A percentile compares a stretch with the other conserved stretches of the same genome.
Conservation (phyloP, 306 rosid species). For the Cajanus cajan region DNA sequence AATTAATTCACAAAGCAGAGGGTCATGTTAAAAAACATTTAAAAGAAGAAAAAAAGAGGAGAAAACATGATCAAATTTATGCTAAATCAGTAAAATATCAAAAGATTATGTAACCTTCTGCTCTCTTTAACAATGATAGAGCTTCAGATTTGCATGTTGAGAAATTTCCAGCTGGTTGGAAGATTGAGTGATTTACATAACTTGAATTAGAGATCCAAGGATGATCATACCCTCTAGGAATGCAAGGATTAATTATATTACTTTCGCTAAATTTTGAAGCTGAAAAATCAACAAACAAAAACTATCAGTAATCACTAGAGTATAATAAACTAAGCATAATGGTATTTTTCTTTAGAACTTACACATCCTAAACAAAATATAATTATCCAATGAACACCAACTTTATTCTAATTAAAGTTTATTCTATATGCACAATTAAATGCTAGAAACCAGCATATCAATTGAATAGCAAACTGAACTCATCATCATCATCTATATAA, state of each 20-base stretch:
- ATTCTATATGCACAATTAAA: background rate
- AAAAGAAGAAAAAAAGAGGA: background rate
- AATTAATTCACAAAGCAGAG: background rate
- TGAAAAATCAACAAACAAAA: constrained; percentile 27
- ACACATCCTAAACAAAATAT: background rate
- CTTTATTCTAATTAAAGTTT: background rate
- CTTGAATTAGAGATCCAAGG: constrained; percentile 34
- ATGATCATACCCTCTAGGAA: constrained; percentile 50
- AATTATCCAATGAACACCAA: background rate
- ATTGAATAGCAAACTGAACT: background rate
- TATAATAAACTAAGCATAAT: background rate
- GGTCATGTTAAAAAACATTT: background rate
- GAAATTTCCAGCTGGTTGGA: constrained; percentile 50
- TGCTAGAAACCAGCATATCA: background rate
- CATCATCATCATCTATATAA: background rate
- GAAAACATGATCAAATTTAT: background rate
- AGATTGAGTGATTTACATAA: constrained; percentile 10
- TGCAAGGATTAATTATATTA: constrained; percentile 38
- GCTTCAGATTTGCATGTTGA: constrained; percentile 47
- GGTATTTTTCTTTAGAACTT: background rate
- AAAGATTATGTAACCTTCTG: constrained; percentile 35
- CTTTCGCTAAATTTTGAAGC: constrained; percentile 35
- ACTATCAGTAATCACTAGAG: background rate
- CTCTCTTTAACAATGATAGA: constrained; percentile 34
- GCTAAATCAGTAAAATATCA: background rate